Evolutionary conservation across 2,329 filamentous ascomycete species (phyloP).

Genomic region (Paracoccidioides lutzii): DNA sequence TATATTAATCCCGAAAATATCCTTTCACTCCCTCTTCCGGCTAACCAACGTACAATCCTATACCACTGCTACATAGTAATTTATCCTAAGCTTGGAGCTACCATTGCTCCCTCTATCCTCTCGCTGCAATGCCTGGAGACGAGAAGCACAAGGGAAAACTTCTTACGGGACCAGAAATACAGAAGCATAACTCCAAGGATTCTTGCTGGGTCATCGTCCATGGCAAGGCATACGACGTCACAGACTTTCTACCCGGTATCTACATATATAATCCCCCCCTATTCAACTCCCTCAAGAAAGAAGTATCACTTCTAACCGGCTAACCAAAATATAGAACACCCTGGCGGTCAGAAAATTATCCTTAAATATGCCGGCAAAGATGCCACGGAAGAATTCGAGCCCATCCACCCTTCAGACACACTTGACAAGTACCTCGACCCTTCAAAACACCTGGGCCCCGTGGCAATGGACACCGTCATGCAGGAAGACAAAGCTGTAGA

Average conservation of each 20-base stretch:
- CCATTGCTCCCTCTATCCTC: neutral
- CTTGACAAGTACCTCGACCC: slow-evolving; percentile 67
- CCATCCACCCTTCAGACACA: slow-evolving; percentile 79
- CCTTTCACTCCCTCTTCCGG: neutral
- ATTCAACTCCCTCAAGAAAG: neutral
- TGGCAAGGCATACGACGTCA: slow-evolving; percentile 80
- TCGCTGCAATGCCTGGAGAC: slow-evolving; percentile 8
- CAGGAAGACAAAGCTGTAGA: slow-evolving; percentile 52
- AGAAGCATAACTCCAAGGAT: slow-evolving; percentile 65
- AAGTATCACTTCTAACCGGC: neutral
- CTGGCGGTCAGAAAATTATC: slow-evolving; percentile 83
- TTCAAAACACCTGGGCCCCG: slow-evolving; percentile 76
- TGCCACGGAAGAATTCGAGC: slow-evolving; percentile 82
- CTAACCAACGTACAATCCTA: neutral
- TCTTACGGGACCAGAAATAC: slow-evolving; percentile 45
- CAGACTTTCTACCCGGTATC: slow-evolving; percentile 66
- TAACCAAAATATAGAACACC: slow-evolving; percentile 50
- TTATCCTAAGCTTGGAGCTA: neutral
- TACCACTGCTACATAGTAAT: neutral
- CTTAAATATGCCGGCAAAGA: slow-evolving; percentile 94
- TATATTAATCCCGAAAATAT: neutral
- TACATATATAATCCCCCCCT: slow-evolving; percentile 6
- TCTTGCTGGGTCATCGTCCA: slow-evolving; percentile 90
- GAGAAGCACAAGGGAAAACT: slow-evolving; percentile 4
- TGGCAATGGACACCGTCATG: slow-evolving; percentile 72